Evolutionary conservation across 495 filamentous ascomycete genomes (phyloP).

Genomic region (Hypoxylon fuscum): DNA sequence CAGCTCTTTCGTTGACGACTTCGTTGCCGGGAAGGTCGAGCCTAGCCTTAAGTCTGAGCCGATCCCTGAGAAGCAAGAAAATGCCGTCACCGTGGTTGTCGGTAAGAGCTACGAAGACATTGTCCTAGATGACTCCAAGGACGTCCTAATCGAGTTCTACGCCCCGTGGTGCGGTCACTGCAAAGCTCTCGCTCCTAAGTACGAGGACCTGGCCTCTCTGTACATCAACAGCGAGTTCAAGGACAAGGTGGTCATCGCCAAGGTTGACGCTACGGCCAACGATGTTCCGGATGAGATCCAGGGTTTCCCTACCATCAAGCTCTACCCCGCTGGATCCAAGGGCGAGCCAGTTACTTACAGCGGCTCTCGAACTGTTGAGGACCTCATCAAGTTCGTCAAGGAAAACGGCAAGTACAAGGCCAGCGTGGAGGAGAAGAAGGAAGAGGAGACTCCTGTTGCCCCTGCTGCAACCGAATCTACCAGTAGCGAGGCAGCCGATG

Average conservation of each 20-base stretch:
- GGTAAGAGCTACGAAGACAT: conserved; percentile 94
- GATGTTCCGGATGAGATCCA: conserved; percentile 96
- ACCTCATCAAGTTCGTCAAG: conserved; percentile 91
- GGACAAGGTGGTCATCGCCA: conserved; percentile 90
- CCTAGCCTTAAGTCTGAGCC: conserved; percentile 98
- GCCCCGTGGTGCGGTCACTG: conserved; percentile 99
- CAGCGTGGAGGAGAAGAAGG: conserved; percentile 61
- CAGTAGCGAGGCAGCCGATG: conserved; percentile 52
- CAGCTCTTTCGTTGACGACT: conserved; percentile 86
- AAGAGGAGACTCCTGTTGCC: conserved; percentile 63
- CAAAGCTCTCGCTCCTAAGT: conserved; percentile 92
- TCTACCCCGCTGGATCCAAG: conserved; percentile 93
- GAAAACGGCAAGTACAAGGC: conserved; percentile 92
- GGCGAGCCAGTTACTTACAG: conserved; percentile 83
- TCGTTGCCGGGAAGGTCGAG: conserved; percentile 86
- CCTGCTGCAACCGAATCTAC: conserved; percentile 61
- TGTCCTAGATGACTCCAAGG: conserved; percentile 93
- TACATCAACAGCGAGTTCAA: conserved; percentile 78
- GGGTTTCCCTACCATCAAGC: conserved; percentile 99
- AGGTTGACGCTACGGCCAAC: conserved; percentile 97
- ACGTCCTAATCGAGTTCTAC: conserved; percentile 98
- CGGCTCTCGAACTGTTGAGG: conserved; percentile 90
- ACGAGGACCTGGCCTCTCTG: conserved; percentile 85
- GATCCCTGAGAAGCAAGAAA: conserved; percentile 94
- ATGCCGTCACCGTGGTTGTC: conserved; percentile 86